phyloP scores from a whole-genome alignment of 306 rosid genomes.

The Gleditsia sinensis region DNA sequence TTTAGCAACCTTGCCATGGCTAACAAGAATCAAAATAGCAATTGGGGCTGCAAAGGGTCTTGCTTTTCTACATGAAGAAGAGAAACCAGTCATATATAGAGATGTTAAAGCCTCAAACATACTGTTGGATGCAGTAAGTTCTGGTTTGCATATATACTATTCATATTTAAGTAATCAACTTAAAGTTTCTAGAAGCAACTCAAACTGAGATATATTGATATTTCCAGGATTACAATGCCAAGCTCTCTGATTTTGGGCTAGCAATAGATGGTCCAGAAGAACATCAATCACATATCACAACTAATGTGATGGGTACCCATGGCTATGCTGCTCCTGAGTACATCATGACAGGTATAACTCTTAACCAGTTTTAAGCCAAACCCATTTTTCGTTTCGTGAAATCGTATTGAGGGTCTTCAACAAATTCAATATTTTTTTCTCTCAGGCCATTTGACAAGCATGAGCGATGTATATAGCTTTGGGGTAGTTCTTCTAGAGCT shows the following conservation, averaged over 20 bases:
- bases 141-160: not conserved
- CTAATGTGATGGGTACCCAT: constrained; percentile 62
- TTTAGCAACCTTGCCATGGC: constrained; percentile 60
- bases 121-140: constrained; percentile 52
- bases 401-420: not conserved
- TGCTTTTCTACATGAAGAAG: constrained; percentile 62
- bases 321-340: constrained; percentile 82
- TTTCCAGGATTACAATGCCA: constrained; percentile 52
- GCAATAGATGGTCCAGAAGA: constrained; percentile 65
- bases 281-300: constrained; percentile 49
- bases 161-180: too few species aligned
- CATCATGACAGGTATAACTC: constrained; percentile 57
- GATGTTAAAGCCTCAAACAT: constrained; percentile 75
- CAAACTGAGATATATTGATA: not conserved
- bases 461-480: constrained; percentile 64
- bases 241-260: constrained; percentile 72
- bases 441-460: constrained; percentile 57
- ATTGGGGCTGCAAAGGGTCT: constrained; percentile 69
- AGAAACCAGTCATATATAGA: constrained; percentile 61
- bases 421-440: not conserved
- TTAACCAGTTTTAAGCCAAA: not conserved
- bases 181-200: not conserved
- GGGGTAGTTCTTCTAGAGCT: constrained; percentile 71
- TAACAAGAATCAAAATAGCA: constrained; percentile 66
- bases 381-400: not conserved